Percentiles rank a stretch among this genome's conserved stretches.
Conservation (phyloP, 164 flowering plant species). For the Vitis riparia region DNA sequence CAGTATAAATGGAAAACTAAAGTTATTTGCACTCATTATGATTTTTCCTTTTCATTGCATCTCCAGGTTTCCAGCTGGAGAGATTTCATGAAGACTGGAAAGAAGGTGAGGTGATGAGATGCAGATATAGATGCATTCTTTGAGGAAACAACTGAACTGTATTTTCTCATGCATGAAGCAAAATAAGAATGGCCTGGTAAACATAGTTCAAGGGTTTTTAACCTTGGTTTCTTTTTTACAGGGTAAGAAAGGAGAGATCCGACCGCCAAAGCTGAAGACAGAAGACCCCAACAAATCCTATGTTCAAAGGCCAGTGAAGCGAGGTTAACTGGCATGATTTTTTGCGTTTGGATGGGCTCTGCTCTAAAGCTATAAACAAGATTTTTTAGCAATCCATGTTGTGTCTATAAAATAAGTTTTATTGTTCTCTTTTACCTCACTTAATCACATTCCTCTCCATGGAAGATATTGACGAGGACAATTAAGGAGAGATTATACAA, state of each 20-base stretch:
- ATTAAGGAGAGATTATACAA: too few relatives aligned
- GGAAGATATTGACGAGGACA: too few relatives aligned
- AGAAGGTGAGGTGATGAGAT: constrained; percentile 72
- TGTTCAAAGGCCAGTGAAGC: constrained; percentile 96
- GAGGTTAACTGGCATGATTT: constrained; percentile 31
- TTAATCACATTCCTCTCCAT: too few relatives aligned
- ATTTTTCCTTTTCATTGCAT: constrained; percentile 5
- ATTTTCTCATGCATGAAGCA: background rate
- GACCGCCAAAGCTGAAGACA: constrained; percentile 98
- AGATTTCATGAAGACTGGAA: constrained; percentile 93
- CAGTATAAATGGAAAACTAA: too few relatives aligned
- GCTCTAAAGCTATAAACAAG: too few relatives aligned
- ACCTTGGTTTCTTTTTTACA: constrained; percentile 23
- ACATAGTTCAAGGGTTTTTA: too few relatives aligned
- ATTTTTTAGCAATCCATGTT: too few relatives aligned
- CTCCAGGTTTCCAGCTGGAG: constrained; percentile 98
- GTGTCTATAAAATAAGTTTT: too few relatives aligned
- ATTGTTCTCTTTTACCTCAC: too few relatives aligned
- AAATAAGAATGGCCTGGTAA: too few relatives aligned
- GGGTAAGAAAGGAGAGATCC: constrained; percentile 92
- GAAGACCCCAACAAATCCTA: constrained; percentile 99
- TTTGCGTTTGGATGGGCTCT: too few relatives aligned
- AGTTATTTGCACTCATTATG: background rate
- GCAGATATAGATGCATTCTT: background rate
- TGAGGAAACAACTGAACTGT: background rate